Evolutionary conservation across 495 filamentous ascomycete species (phyloP), one percentile per base, ranked within the genome.

Genomic region (Tricharina praecox): DNA sequence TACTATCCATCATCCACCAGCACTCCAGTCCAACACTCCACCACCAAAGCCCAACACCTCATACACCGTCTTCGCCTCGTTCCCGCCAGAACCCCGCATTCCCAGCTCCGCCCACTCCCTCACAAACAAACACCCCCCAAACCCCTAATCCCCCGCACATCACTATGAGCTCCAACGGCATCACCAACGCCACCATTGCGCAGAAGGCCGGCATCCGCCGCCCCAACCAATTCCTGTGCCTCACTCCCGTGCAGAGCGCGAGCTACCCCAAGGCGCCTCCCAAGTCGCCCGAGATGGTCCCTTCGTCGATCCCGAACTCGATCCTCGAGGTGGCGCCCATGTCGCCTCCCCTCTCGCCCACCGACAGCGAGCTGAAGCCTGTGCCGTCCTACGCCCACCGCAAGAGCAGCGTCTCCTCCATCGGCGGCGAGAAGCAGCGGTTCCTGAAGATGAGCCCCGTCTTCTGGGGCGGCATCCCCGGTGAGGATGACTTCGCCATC

Each of bases 391-490:
- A n/a, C n/a, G n/a, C n/a, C n/a, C 32, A 52, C 52, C 52, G 57
- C 16, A 49, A 53, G 23, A 52, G 48, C 58, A 51, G 54, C 18
- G 48, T 51, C 38, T 60, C 58, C 4, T 59, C 56, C 40, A 45
- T 59, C 37, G n/a, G n/a, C n/a, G 46, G 51, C 32, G 53, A 49
- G 28, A 61, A 60, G 53, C 48, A 55, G 45, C 50, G 53, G 45
- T 61, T 61, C 58, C 58, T 61, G 34, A 61, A 61, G 58, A 43
- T 61, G n/a, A 56, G 58, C 15, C 58, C 58, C 26, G 57, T 60
- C 43, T 53, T 53, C 49, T 60, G 43, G 34, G 58, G 58, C 23
- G 58, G 58, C 10, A 50, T 49, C 34, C 50, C 56, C 46, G 58
- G 58, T 23, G 58, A 61, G 32, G 52, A 61, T 34, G 58, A 61